Evolutionary conservation across 495 filamentous ascomycete genomes (phyloP).

Genomic region (Podospora pseudoanserina): DNA sequence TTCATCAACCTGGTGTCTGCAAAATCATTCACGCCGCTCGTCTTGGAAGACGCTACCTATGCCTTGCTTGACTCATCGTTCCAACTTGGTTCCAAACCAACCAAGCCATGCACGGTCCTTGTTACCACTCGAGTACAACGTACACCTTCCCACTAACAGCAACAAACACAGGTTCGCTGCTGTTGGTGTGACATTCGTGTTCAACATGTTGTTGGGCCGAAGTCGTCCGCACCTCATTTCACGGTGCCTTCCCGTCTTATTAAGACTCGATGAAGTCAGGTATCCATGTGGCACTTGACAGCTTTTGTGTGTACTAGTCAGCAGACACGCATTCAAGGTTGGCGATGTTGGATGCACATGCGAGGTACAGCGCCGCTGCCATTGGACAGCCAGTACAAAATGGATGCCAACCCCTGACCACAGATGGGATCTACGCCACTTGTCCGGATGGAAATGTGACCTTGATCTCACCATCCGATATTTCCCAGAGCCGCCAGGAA

Average conservation of each 20-base stretch:
- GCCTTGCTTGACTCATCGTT: no score
- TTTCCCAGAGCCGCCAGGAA: not conserved
- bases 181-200: not conserved
- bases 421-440: constrained; percentile 1
- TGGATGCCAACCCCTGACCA: not conserved
- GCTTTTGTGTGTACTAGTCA: not conserved
- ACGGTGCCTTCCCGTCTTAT: not conserved
- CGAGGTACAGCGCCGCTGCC: not conserved
- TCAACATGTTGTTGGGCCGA: not conserved
- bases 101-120: not conserved
- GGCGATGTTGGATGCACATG: not conserved
- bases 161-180: not conserved
- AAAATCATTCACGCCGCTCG: no score
- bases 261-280: not conserved
- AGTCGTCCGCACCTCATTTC: not conserved
- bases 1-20: no score
- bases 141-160: not conserved
- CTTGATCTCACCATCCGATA: not conserved
- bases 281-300: not conserved
- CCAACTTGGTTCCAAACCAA: no score
- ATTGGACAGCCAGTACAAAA: not conserved
- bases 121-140: not conserved
- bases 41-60: no score
- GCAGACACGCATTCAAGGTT: not conserved
- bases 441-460: not conserved